A percentile compares a stretch with the other conserved stretches of the same genome.
phyloP scores from a whole-genome alignment of 768 basidiomycete genomes.

The Macrolepiota fuliginosa region DNA sequence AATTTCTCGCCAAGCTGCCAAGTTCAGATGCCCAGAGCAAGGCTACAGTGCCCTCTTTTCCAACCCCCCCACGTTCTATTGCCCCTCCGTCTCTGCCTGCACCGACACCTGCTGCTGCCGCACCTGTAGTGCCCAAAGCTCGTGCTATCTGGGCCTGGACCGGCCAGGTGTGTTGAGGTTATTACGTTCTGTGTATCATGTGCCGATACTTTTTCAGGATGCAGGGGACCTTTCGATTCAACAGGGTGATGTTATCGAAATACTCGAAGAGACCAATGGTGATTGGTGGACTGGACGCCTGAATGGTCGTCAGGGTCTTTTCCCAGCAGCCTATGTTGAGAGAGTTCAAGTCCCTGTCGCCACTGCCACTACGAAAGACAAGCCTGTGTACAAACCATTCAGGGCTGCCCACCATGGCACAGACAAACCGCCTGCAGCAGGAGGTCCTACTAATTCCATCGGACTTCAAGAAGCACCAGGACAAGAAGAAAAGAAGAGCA shows the following conservation, averaged over 20 bases:
- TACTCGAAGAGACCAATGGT: conserved; percentile 74
- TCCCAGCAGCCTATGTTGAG: conserved; percentile 77
- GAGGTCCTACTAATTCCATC: conserved; percentile 33
- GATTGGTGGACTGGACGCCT: conserved; percentile 86
- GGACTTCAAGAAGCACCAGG: conserved; percentile 43
- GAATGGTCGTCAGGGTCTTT: conserved; percentile 67
- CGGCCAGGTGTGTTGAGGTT: conserved; percentile 39
- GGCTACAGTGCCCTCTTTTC: not conserved
- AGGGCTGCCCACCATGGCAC: conserved; percentile 41
- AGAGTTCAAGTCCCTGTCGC: conserved; percentile 31
- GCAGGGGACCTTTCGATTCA: conserved; percentile 77
- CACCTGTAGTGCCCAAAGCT: conserved; percentile 32
- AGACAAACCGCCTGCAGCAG: conserved; percentile 33
- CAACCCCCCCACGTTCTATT: not conserved
- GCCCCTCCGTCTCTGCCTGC: conserved; percentile 5
- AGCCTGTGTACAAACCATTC: conserved; percentile 38
- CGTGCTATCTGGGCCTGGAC: conserved; percentile 65
- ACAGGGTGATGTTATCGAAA: conserved; percentile 73
- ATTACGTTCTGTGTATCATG: conserved; percentile 3
- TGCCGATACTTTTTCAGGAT: conserved; percentile 43
- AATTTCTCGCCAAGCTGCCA: conserved; percentile 51
- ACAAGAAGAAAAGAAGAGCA: conserved; percentile 54
- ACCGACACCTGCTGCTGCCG: conserved; percentile 8
- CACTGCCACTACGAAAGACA: conserved; percentile 20
- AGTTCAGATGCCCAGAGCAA: conserved; percentile 15